Base-by-base conservation (phyloP, 2,329 filamentous ascomycete genomes). In the Neopestalotiopsis rosae region DNA sequence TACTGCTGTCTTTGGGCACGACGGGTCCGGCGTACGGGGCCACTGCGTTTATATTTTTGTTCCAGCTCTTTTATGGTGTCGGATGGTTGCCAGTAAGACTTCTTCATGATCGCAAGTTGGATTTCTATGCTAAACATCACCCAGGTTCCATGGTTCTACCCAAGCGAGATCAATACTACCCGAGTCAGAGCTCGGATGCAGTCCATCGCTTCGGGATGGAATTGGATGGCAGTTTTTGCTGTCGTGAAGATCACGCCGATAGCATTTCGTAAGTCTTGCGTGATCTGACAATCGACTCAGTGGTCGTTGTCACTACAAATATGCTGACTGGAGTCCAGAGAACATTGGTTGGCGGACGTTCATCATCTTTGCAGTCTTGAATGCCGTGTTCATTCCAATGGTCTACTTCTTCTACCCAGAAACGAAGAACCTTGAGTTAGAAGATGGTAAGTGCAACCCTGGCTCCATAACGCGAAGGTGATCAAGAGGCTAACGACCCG, bases 331-430 rank as follows among this genome's bases (percentile, higher is more conserved):
- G 0, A 10, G 1, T n/a, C 2, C 56, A 69, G 66, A 81, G 38
- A 84, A 74, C 49, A 77, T 76, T 38, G 72, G 72, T 12, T 76
- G 72, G 72, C 64, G 70, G 34, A 75, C 74, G 1, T 77, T 74
- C 28, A 72, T 76, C 56, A 76, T 78, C 61, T 74, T 78, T 13
- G 77, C 73, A 1, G 74, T 75, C 49, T 71, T 77, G 17, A 73
- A 71, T 32, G 69, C 69, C 24, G 32, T 66, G 3, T 71, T 70
- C 38, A 78, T 80, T 58, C 79, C 79, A 0, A 80, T 80, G 70
- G 79, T 82, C 1, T 82, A 78, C 61, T 79, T 79, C 71, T 83
- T 83, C 75, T 82, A 79, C 68, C 82, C 81, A 0, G 82, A 85
- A 69, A 85, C 82, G 0, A 83, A 81, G 63, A 78, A 79, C 0